These are phyloP conservation scores for Articulospora tetracladia DNA, from an alignment of 495 filamentous ascomycete species.

Conservation along the genomic window DNA sequence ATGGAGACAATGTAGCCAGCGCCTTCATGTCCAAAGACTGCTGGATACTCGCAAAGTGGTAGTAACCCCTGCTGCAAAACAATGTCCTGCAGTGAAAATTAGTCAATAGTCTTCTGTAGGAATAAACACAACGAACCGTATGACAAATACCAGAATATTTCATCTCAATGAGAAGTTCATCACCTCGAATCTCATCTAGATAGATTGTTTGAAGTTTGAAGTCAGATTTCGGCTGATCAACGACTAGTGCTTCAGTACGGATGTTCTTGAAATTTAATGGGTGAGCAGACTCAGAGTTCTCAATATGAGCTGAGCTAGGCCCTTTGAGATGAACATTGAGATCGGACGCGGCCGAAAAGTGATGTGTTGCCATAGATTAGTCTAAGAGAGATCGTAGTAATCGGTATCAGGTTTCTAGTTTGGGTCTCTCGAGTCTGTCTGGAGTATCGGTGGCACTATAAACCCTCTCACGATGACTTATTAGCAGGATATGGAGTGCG, in stretches of 20 bases:
- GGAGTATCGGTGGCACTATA: no score
- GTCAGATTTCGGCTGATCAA: neutral
- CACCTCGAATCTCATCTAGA: neutral
- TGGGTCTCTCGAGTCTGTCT: no score
- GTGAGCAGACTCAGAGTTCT: neutral
- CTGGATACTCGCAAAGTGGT: neutral
- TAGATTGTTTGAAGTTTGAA: neutral
- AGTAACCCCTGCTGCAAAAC: neutral
- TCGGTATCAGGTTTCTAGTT: no score
- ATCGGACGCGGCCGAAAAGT: no score
- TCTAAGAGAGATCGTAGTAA: no score
- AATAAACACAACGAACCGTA: neutral
- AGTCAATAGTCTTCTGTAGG: neutral
- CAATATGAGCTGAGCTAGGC: neutral
- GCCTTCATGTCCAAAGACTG: conserved; percentile 3
- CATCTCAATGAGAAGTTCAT: conserved; percentile 6
- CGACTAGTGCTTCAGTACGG: neutral
- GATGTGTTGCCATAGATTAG: no score
- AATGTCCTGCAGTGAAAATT: neutral
- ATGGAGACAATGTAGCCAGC: neutral
- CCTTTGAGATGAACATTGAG: neutral
- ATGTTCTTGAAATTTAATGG: neutral
- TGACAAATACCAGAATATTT: conserved; percentile 6
- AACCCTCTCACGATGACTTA: no score
- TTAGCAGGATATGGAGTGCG: no score